Conservation (phyloP, 495 filamentous ascomycete genomes). For the Elasticomyces elasticus region DNA sequence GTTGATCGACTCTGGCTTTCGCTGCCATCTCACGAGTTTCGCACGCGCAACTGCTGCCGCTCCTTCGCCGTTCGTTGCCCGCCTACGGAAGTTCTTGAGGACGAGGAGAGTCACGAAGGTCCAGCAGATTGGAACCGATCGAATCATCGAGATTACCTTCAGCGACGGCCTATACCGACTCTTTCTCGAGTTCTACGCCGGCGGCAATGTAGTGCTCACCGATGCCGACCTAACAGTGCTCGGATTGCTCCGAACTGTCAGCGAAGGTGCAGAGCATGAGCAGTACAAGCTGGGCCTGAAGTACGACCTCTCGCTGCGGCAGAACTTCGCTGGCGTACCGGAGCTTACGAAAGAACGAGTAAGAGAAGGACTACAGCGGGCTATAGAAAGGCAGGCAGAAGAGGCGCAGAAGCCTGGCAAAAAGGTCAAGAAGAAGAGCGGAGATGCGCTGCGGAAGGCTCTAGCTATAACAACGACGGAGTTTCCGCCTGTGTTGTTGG, state of each 20-base stretch:
- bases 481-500: slow-evolving; percentile 73
- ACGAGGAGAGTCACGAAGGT: slow-evolving; percentile 74
- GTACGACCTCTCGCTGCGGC: slow-evolving; percentile 72
- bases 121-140: slow-evolving; percentile 81
- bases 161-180: slow-evolving; percentile 80
- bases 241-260: slow-evolving; percentile 70
- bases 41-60: slow-evolving; percentile 71
- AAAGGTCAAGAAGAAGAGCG: slow-evolving; percentile 64
- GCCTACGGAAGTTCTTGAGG: slow-evolving; percentile 76
- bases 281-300: slow-evolving; percentile 61
- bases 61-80: slow-evolving; percentile 72
- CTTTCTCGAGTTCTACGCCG: slow-evolving; percentile 91
- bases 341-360: slow-evolving; percentile 62
- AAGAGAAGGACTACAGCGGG: slow-evolving; percentile 55
- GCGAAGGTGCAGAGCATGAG: slow-evolving; percentile 61
- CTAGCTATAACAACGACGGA: slow-evolving; percentile 76
- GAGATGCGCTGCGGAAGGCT: slow-evolving; percentile 65
- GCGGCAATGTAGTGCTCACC: slow-evolving; percentile 89
- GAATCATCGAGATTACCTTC: slow-evolving; percentile 85
- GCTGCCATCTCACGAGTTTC: slow-evolving; percentile 86
- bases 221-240: slow-evolving; percentile 70
- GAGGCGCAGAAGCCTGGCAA: slow-evolving; percentile 44
- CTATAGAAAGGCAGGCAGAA: slow-evolving; percentile 44
- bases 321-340: slow-evolving; percentile 68
- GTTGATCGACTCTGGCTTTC: slow-evolving; percentile 88